Evolutionary conservation across 2,329 filamentous ascomycete species (phyloP).

Genomic region (Monosporascus sp.): DNA sequence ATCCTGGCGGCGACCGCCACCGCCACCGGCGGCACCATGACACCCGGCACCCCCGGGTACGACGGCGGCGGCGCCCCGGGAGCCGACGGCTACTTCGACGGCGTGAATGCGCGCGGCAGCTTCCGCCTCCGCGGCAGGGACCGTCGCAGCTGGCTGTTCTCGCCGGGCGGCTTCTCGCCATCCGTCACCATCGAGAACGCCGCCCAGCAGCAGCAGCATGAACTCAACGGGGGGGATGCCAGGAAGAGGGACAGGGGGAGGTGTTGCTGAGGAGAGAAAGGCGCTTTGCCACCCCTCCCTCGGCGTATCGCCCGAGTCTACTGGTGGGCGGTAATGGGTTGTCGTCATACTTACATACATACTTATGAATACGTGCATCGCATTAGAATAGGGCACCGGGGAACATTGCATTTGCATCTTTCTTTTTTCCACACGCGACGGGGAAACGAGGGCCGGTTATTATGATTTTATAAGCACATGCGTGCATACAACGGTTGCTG

Average conservation of each 20-base stretch:
- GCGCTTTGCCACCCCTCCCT: too few relatives aligned
- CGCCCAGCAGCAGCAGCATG: constrained; percentile 20
- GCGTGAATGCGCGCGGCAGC: constrained; percentile 41
- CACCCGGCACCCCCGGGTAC: constrained; percentile 43
- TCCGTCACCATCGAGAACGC: constrained; percentile 46
- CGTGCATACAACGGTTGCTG: too few relatives aligned
- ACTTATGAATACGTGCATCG: too few relatives aligned
- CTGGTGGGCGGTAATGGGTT: too few relatives aligned
- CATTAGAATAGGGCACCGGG: too few relatives aligned
- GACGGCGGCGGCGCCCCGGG: constrained; percentile 27
- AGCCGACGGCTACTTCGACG: constrained; percentile 43
- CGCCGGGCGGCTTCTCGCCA: constrained; percentile 44
- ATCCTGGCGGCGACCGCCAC: constrained; percentile 50
- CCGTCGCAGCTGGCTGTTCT: constrained; percentile 55
- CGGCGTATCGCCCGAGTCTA: too few relatives aligned
- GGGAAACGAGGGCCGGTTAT: too few relatives aligned
- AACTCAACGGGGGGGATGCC: constrained; percentile 8
- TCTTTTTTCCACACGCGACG: too few relatives aligned
- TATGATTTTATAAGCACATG: too few relatives aligned
- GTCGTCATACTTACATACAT: too few relatives aligned
- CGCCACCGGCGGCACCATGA: constrained; percentile 30
- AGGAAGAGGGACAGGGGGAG: constrained; percentile 14
- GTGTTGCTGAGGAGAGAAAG: constrained; percentile 19
- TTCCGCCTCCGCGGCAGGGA: constrained; percentile 52
- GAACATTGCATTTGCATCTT: too few relatives aligned